Evolutionary conservation across 306 rosid species (phyloP).

Genomic region (Acacia crassicarpa): DNA sequence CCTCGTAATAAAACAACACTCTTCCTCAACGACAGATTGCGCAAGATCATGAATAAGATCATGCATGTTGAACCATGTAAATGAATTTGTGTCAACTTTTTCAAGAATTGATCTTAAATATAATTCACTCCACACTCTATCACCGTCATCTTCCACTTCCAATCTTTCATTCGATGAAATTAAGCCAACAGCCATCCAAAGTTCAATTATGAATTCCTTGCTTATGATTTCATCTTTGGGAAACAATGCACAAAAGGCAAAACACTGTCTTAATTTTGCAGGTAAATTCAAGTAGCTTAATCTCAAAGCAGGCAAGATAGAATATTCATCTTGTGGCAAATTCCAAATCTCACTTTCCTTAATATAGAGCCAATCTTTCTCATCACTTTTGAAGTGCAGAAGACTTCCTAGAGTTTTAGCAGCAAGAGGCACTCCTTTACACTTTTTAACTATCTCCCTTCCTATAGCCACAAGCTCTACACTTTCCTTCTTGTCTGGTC

Average conservation of each 20-base stretch:
- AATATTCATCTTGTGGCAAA: background rate
- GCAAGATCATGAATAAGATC: conserved; percentile 28
- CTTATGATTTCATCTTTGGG: background rate
- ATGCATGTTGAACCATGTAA: conserved; percentile 8
- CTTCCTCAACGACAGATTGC: background rate
- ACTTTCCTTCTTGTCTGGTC: background rate
- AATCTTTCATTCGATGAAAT: background rate
- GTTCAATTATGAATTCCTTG: background rate
- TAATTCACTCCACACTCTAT: conserved; percentile 18
- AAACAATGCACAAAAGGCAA: conserved; percentile 14
- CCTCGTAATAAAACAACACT: background rate
- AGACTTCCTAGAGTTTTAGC: background rate
- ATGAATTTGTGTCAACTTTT: background rate
- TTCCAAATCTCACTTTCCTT: background rate
- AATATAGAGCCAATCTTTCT: background rate
- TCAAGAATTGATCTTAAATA: conserved; percentile 25
- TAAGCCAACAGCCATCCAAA: conserved; percentile 41
- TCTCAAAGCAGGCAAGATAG: conserved; percentile 4
- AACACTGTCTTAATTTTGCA: background rate
- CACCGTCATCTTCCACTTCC: conserved; percentile 25
- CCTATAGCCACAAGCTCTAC: background rate
- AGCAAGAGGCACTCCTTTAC: background rate
- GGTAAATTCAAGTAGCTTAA: conserved; percentile 17
- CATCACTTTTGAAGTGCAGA: background rate
- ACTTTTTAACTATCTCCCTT: background rate